Evolutionary conservation across 2,329 filamentous ascomycete species (phyloP), one percentile per base, ranked within the genome.

Genomic region (Aspergillus viridinutans): DNA sequence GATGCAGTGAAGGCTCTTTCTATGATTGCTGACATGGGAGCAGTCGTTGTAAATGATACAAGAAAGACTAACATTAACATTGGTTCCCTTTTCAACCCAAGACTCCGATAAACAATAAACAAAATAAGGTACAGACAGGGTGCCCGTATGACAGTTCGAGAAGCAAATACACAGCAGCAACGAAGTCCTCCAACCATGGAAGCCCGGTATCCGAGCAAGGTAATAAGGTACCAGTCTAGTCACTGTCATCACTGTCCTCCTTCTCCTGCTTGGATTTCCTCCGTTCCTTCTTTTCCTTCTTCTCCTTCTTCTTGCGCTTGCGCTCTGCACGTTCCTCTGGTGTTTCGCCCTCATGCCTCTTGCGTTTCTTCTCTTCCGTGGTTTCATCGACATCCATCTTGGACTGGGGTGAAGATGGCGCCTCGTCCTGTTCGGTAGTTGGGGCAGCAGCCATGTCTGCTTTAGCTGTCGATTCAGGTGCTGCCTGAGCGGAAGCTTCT

Each of bases 191-290:
- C 38, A 57, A 38, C 49, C 55, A 50, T 56, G 25, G 55, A 55
- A 50, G 53, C 59, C 57, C 47, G 50, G 42, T 32, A 49, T 50
- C 57, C 54, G 57, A 56, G 53, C 29, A 50, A 50, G 53, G 32
- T 60, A 64, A 62, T 26, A 50, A 58, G 51, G 61, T 70, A 67
- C 66, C 67, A 67, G 64, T 63, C 64, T 72, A 73, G 58, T 78
- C 74, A 69, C 74, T 78, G 64, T 79, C 76, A 59, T 75, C 73
- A 58, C 85, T 88, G 78, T 91, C 87, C 68, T 88, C 88, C 38
- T 90, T 87, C 72, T 90, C 88, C 82, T 92, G 86, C 79, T 90
- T 90, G 68, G 87, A 85, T 81, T 90, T 94, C 83, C 91, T 91
- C 78, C 88, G 86, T 76, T 86, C 83, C 65, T 80, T 80, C 72